Base-by-base conservation (phyloP, 371 early-diverging fungal genomes). In the Amoeboaphelidium occidentale region DNA sequence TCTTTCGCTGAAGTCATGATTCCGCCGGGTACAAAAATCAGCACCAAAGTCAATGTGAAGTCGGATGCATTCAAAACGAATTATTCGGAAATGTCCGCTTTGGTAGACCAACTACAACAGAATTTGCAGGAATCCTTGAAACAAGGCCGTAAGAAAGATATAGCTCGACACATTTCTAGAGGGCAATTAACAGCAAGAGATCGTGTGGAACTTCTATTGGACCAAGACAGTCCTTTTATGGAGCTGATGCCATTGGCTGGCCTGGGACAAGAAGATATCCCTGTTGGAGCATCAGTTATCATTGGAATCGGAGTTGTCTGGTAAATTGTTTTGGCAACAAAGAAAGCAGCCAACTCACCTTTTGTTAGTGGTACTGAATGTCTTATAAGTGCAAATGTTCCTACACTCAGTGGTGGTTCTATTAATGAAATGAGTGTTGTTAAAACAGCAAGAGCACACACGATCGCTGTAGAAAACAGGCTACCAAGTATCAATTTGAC, bases 151-250 rank as follows among this genome's bases (percentile, higher is more conserved):
- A 57, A 66, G 27, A 70, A 69, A 25, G 65, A 68, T 45, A 55
- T 78, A 23, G 63, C 63, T 14, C 54, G 68, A 26, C 79, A 79
- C 52, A 56, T 69, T 24, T 68, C 70, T 56, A 69, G 80, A 21
- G 74, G 74, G 1, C 73, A 72, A 48, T 54, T 79, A 32, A 64
- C 75, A 27, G 78, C 77, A 73, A 61, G 3, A 76, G 75, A 76
- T 43, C 70, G 80, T 41, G 53, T 79, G 12, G 72, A 77, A n/a
- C 55, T 78, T 3, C 43, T 78, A 2, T 61, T 79, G 4, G 80
- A 79, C 53, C 72, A 72, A 47, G 78, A 76, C 50, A 72, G 74
- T 2, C 80, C 80, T n/a, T 78, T 76, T 51, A 59, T 79, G 41
- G 80, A 79, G 53, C 58, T 79, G 42, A 69, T 74, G 43, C 68